Base-by-base conservation (phyloP, 2,329 filamentous ascomycete species). In the Botrytis byssoidea region DNA sequence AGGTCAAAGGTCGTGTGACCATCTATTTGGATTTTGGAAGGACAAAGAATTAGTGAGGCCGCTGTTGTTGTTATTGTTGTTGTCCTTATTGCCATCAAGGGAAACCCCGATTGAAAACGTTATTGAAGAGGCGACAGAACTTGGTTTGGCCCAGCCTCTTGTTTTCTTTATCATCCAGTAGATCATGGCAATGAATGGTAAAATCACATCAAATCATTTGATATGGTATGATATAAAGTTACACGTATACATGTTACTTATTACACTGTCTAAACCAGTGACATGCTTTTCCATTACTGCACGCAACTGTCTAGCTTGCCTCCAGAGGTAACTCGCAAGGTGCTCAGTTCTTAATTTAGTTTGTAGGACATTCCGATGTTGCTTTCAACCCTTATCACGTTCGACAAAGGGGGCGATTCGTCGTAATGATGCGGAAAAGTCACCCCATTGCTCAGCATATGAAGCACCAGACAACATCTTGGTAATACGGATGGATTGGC, bases 1-100 rank as follows among this genome's bases (percentile, higher is more conserved):
- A 65, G 61, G n/a, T n/a, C 4, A 4, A 57, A 66, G 44, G 46
- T 67, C 64, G 64, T 67, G 64, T 67, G 64, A 67, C 64, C 44
- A 67, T 35, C 22, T 29, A 14, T 40, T 55, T 51, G 22, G 4
- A 67, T 22, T 40, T 55, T 51, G 14, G 14, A 67, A 51, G 32
- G 32, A 67, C 64, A 55, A 67, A 67, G 64, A 67, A 55, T 46
- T 32, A 29, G 51, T 29, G 4, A 4, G 32, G 22, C 32, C 64
- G 55, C 46, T 18, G n/a, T 9, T 8, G 48, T 7, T 7, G 25
- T n/a, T 51, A 25, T n/a, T 6, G 48, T n/a, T 55, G 25, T n/a
- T 51, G 25, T n/a, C 25, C n/a, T 51, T 51, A 14, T 55, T 55
- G 46, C 44, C 32, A 40, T 64, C 18, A n/a, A 32, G 40, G 29